phyloP scores from a whole-genome alignment of 2,329 filamentous ascomycete species.

The Paecilomyces formosus region DNA sequence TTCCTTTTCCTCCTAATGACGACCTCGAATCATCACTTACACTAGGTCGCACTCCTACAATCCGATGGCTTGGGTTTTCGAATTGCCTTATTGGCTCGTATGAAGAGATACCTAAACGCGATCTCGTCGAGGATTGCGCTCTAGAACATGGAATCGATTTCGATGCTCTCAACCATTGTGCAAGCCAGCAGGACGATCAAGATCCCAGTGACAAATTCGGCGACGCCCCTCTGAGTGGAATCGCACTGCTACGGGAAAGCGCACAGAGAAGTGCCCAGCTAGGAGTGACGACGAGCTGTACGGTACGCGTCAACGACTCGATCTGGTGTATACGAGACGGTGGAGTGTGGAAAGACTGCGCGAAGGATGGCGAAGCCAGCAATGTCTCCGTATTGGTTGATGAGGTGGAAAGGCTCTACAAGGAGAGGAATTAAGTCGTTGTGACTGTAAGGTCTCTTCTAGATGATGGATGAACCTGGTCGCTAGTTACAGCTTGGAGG shows the following conservation, averaged over 20 bases:
- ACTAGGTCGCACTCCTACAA: constrained; percentile 49
- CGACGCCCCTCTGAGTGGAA: constrained; percentile 48
- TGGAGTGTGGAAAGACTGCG: constrained; percentile 73
- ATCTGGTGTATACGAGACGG: constrained; percentile 78
- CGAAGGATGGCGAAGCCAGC: constrained; percentile 50
- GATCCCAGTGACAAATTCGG: constrained; percentile 48
- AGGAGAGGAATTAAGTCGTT: constrained; percentile 19
- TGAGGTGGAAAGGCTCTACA: constrained; percentile 66
- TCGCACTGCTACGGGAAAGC: constrained; percentile 37
- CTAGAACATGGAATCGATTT: constrained; percentile 87
- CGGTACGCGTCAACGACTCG: constrained; percentile 68
- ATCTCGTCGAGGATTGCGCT: constrained; percentile 79
- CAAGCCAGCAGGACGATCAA: constrained; percentile 66
- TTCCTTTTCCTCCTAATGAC: constrained; percentile 38
- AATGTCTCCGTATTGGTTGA: constrained; percentile 58
- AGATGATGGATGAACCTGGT: neutral
- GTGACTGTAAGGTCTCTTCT: neutral
- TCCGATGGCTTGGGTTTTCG: constrained; percentile 84
- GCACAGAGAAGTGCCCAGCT: constrained; percentile 50
- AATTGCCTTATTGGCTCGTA: constrained; percentile 82
- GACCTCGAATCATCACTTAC: constrained; percentile 9
- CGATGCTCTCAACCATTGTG: constrained; percentile 71
- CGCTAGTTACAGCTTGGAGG: neutral
- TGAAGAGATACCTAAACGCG: constrained; percentile 64
- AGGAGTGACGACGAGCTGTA: constrained; percentile 66